Percentiles rank a stretch among this genome's conserved stretches.
Conservation (phyloP, 2,329 filamentous ascomycete species). For the Lasiodiplodia theobromae region DNA sequence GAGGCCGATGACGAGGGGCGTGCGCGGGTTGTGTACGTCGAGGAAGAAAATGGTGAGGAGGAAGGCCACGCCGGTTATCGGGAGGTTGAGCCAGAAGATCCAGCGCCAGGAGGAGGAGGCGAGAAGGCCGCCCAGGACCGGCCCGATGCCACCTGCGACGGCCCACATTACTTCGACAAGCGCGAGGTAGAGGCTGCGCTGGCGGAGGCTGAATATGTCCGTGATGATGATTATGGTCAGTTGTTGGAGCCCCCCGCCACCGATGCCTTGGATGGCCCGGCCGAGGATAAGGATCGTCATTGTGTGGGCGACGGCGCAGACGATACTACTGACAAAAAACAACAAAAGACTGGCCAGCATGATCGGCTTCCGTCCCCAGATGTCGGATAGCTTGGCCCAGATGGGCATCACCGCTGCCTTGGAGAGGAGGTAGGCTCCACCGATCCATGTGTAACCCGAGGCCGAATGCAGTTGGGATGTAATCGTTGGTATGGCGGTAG, state of each 20-base stretch:
- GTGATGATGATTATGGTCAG: constrained; percentile 62
- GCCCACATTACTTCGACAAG: constrained; percentile 63
- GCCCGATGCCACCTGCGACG: constrained; percentile 60
- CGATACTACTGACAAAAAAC: constrained; percentile 58
- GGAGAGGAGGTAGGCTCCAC: constrained; percentile 74
- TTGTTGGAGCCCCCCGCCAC: constrained; percentile 61
- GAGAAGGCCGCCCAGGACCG: constrained; percentile 61
- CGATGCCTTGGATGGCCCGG: constrained; percentile 61
- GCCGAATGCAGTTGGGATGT: constrained; percentile 69
- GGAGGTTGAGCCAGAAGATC: constrained; percentile 65
- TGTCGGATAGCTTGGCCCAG: constrained; percentile 71
- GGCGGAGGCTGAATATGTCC: constrained; percentile 61
- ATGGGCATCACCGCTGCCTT: constrained; percentile 71
- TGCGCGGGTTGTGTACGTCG: constrained; percentile 63
- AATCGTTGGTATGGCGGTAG: constrained; percentile 72
- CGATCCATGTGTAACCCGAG: constrained; percentile 79
- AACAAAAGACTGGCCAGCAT: constrained; percentile 56
- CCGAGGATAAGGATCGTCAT: constrained; percentile 63
- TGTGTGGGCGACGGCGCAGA: constrained; percentile 56
- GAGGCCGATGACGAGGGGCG: constrained; percentile 56
- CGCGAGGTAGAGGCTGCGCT: constrained; percentile 58
- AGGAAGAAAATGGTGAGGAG: constrained; percentile 60
- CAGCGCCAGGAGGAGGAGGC: constrained; percentile 59
- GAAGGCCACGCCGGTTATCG: constrained; percentile 58
- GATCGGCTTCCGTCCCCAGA: constrained; percentile 65